phyloP scores from a whole-genome alignment of 2,329 filamentous ascomycete genomes.

The Pseudogymnoascus sp. region DNA sequence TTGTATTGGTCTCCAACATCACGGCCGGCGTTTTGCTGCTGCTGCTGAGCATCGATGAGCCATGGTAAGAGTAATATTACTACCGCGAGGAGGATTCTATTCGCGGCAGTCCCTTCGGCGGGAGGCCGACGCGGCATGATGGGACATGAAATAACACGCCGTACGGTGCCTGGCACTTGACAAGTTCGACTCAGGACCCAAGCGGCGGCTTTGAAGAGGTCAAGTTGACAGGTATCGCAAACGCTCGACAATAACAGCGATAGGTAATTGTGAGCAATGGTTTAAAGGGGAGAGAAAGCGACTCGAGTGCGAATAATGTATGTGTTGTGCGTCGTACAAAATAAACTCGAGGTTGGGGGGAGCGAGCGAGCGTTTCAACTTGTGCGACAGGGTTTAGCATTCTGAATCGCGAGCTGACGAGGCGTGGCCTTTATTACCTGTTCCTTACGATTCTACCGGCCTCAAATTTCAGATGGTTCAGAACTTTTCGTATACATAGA shows the following conservation, averaged over 20 bases:
- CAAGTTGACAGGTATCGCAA: background rate
- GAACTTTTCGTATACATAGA: background rate
- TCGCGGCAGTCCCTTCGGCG: slow-evolving; percentile 47
- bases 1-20: slow-evolving; percentile 21
- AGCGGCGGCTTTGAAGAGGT: background rate
- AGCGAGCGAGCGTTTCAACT: background rate
- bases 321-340: slow-evolving; percentile 2
- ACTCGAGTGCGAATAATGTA: background rate
- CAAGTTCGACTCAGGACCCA: background rate
- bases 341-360: slow-evolving; percentile 7
- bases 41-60: slow-evolving; percentile 59
- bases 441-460: slow-evolving; percentile 1
- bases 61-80: slow-evolving; percentile 52
- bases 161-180: background rate
- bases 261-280: background rate
- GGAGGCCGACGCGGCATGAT: slow-evolving; percentile 60
- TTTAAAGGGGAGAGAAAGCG: background rate
- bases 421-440: background rate
- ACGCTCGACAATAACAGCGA: background rate
- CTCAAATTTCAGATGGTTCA: background rate
- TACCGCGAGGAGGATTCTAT: slow-evolving; percentile 45
- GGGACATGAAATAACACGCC: slow-evolving; percentile 21
- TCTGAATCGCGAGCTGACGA: slow-evolving; percentile 8
- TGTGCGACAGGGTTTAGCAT: slow-evolving; percentile 6
- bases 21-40: slow-evolving; percentile 37